Evolutionary conservation across 2,329 filamentous ascomycete species (phyloP).

Genomic region (Exophiala spinifera): DNA sequence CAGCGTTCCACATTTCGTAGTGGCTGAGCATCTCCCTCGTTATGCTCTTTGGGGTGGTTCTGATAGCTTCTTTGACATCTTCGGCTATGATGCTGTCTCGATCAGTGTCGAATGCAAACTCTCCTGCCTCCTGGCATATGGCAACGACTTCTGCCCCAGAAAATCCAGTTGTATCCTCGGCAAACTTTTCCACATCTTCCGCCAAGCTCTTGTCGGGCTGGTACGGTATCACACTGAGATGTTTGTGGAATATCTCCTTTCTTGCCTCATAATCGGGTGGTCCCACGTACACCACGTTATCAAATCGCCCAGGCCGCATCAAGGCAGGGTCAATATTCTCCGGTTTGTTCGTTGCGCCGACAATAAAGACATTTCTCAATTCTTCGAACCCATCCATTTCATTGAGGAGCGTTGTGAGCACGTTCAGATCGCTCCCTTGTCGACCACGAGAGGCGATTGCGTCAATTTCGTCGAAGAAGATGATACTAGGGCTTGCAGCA

Average conservation of each 20-base stretch:
- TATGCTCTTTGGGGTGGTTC: slow-evolving; percentile 30
- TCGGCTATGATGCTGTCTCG: slow-evolving; percentile 41
- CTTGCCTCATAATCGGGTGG: slow-evolving; percentile 72
- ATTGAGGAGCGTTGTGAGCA: slow-evolving; percentile 83
- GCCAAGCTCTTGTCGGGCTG: slow-evolving; percentile 57
- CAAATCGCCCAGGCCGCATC: slow-evolving; percentile 80
- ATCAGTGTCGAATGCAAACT: slow-evolving; percentile 50
- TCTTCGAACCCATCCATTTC: slow-evolving; percentile 95
- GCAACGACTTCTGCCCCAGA: slow-evolving; percentile 79
- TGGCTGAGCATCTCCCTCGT: slow-evolving; percentile 23
- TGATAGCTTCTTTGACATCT: slow-evolving; percentile 47
- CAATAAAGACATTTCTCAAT: slow-evolving; percentile 75
- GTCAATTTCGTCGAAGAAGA: slow-evolving; percentile 97
- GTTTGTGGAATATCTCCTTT: slow-evolving; percentile 70
- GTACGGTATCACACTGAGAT: slow-evolving; percentile 56
- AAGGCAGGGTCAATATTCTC: slow-evolving; percentile 82
- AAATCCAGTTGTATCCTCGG: slow-evolving; percentile 67
- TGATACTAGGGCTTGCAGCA: slow-evolving; percentile 83
- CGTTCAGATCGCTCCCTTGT: slow-evolving; percentile 63
- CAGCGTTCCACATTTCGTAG: slow-evolving; percentile 27
- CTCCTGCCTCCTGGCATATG: slow-evolving; percentile 53
- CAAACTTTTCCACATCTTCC: slow-evolving; percentile 55
- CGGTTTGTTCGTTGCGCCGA: slow-evolving; percentile 89
- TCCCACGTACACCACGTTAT: slow-evolving; percentile 79
- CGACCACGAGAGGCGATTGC: slow-evolving; percentile 65